Conservation (phyloP, 495 filamentous ascomycete species). For the Geoglossum glabrum region DNA sequence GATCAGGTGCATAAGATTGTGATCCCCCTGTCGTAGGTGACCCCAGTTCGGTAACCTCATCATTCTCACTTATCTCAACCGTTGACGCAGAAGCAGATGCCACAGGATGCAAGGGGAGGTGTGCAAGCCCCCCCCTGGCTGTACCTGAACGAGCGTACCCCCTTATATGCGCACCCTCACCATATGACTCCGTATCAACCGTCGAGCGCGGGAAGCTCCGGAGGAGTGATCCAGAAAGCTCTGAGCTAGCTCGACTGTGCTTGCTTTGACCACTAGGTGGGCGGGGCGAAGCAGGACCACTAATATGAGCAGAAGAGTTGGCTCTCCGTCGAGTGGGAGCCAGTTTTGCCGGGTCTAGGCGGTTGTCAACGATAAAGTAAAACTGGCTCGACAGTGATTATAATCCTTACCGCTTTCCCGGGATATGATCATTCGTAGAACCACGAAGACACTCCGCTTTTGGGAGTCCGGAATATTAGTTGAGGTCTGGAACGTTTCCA, state of each 20-base stretch:
- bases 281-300: conserved; percentile 14
- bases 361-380: background rate
- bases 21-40: background rate
- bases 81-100: background rate
- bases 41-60: background rate
- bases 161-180: background rate
- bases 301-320: conserved; percentile 17
- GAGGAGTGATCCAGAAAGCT: conserved; percentile 26
- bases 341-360: background rate
- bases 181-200: background rate
- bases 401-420: conserved; percentile 32
- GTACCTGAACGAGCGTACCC: background rate
- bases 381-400: background rate
- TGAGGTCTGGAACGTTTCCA: conserved; percentile 56
- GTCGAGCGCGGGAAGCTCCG: conserved; percentile 7
- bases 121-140: background rate
- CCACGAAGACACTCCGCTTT: conserved; percentile 56
- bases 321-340: conserved; percentile 14
- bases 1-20: background rate
- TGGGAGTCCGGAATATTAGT: conserved; percentile 48
- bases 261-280: conserved; percentile 22
- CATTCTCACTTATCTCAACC: background rate
- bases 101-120: background rate
- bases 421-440: conserved; percentile 48
- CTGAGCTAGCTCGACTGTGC: conserved; percentile 45